A percentile compares a stretch with the other conserved stretches of the same genome.
Conservation (phyloP, 108 stramenopile genomes). For the Schizochytrium sp. region DNA sequence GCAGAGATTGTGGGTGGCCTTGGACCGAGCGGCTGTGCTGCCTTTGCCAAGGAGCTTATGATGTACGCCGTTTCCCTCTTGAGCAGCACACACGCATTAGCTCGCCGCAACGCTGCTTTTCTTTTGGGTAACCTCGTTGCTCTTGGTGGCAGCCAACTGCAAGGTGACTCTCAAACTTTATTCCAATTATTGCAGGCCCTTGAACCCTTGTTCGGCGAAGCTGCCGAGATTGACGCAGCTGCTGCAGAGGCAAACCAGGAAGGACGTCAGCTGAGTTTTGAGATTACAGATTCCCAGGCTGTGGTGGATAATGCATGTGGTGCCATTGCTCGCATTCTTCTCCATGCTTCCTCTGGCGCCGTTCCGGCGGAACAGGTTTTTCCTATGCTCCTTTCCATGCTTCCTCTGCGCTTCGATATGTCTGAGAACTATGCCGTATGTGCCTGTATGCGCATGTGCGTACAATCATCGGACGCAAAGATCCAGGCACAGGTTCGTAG, state of each 20-base stretch:
- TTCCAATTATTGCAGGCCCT: background rate
- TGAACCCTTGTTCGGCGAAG: constrained; percentile 2
- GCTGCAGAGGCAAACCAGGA: background rate
- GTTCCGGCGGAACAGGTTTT: constrained; percentile 28
- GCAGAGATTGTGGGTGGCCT: background rate
- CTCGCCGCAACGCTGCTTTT: constrained; percentile 9
- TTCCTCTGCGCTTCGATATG: background rate
- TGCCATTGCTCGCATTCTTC: background rate
- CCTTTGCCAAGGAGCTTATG: background rate
- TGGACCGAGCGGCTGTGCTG: constrained; percentile 22
- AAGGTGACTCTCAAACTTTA: background rate
- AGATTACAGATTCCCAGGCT: constrained; percentile 26
- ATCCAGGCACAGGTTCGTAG: background rate
- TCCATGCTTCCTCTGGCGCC: background rate
- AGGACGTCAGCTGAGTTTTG: background rate
- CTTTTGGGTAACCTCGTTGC: constrained; percentile 21
- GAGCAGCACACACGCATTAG: background rate
- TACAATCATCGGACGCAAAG: background rate
- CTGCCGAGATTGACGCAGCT: constrained; percentile 26
- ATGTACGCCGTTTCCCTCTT: constrained; percentile 12
- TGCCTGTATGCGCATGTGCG: constrained; percentile 41
- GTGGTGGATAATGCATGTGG: constrained; percentile 48
- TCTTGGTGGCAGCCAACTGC: background rate
- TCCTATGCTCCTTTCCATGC: background rate
- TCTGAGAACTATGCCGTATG: constrained; percentile 34